Conservation (phyloP, 345 rosid genomes). For the Psidium guajava region DNA sequence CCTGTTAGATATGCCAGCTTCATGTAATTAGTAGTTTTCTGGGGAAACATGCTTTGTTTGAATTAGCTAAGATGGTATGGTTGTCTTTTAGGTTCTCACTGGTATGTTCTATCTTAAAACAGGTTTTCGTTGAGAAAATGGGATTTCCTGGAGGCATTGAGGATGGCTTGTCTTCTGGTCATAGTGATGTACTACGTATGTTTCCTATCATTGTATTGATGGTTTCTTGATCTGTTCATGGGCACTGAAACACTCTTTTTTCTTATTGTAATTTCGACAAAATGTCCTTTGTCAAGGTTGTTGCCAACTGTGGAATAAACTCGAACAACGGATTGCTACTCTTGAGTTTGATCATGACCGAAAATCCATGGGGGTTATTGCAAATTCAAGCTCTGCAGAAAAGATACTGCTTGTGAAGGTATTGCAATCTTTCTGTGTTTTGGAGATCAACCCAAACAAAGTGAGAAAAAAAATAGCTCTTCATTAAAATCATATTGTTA, state of each 20-base stretch:
- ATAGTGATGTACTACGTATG: conserved; percentile 44
- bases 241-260: not conserved
- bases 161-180: conserved; percentile 21
- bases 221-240: not conserved
- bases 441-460: not conserved
- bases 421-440: not conserved
- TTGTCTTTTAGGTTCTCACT: not conserved
- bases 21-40: not conserved
- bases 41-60: not conserved
- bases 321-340: conserved; percentile 78
- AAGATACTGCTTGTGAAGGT: conserved; percentile 89
- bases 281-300: conserved; percentile 32
- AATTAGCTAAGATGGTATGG: not conserved
- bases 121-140: conserved; percentile 98
- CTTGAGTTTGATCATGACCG: conserved; percentile 89
- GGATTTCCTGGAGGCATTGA: conserved; percentile 52
- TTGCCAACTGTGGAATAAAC: conserved; percentile 52
- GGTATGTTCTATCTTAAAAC: not conserved
- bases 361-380: conserved; percentile 98
- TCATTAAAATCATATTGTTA: not conserved
- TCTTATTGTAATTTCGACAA: not conserved
- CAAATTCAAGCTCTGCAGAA: conserved; percentile 58
- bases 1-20: not conserved
- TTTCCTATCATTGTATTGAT: not conserved
- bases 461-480: not conserved